These are phyloP conservation scores for Alisma plantagoaquatica DNA, from an alignment of 106 monocot species.

Conservation along the genomic window DNA sequence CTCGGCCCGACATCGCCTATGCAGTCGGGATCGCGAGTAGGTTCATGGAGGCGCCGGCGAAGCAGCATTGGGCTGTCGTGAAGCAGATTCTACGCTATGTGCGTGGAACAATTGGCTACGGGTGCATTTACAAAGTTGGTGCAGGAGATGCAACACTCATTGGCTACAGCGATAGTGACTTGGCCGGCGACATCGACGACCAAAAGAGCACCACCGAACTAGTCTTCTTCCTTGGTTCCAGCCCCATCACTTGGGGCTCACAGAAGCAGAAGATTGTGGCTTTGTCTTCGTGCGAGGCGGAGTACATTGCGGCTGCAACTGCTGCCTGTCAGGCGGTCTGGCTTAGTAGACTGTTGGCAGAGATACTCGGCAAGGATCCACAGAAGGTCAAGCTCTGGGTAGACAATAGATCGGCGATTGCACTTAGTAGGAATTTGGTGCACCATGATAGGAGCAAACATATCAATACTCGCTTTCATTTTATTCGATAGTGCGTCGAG, in stretches of 20 bases:
- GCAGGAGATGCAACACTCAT: too few relatives aligned
- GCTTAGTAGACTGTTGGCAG: too few relatives aligned
- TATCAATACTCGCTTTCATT: background rate
- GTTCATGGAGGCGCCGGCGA: background rate
- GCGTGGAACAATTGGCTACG: too few relatives aligned
- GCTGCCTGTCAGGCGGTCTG: too few relatives aligned
- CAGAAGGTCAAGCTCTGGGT: too few relatives aligned
- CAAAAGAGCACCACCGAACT: too few relatives aligned
- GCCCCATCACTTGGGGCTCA: background rate
- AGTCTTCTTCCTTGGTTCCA: too few relatives aligned
- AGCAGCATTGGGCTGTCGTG: background rate
- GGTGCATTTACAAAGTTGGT: background rate
- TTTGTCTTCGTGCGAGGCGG: slow-evolving; percentile 1
- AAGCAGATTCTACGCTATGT: too few relatives aligned
- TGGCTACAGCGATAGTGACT: slow-evolving; percentile 1
- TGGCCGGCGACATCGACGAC: background rate
- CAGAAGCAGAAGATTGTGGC: slow-evolving; percentile 3
- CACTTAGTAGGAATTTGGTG: background rate
- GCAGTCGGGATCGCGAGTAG: background rate
- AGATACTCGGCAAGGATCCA: too few relatives aligned
- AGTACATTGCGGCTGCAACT: slow-evolving; percentile 2
- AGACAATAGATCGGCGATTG: background rate
- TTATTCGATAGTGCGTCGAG: background rate
- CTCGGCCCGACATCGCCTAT: background rate
- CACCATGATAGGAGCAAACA: background rate